Percentiles rank a stretch among this genome's conserved stretches.
phyloP scores from a whole-genome alignment of 805 yeast genomes.

The Yarrowia sp. region DNA sequence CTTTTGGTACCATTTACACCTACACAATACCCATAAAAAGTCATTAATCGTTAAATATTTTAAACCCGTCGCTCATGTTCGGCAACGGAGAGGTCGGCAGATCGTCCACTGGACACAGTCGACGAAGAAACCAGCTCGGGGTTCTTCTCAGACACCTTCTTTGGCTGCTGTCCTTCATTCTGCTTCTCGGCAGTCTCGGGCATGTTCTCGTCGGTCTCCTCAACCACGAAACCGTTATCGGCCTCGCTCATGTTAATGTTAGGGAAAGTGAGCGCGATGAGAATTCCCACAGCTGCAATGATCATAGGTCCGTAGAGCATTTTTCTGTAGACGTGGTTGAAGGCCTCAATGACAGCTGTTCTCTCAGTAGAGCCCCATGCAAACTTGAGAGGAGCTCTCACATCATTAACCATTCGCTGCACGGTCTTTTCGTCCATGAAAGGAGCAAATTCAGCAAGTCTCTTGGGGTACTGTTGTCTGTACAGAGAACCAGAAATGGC shows the following conservation, averaged over 20 bases:
- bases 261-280: slow-evolving; percentile 14
- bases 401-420: neutral
- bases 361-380: slow-evolving; percentile 24
- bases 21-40: too few relatives aligned
- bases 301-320: slow-evolving; percentile 25
- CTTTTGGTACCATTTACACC: too few relatives aligned
- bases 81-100: neutral
- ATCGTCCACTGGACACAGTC: neutral
- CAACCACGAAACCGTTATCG: slow-evolving; percentile 5
- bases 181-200: neutral
- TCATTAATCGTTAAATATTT: neutral
- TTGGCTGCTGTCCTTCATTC: neutral
- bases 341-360: slow-evolving; percentile 17
- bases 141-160: neutral
- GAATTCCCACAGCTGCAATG: slow-evolving; percentile 8
- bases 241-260: slow-evolving; percentile 17
- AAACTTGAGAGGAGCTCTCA: neutral
- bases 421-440: neutral
- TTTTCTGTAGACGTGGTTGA: slow-evolving; percentile 25
- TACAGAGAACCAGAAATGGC: slow-evolving; percentile 69
- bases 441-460: slow-evolving; percentile 29
- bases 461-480: slow-evolving; percentile 57
- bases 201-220: neutral
- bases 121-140: neutral
- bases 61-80: neutral